Percentiles rank a stretch among this genome's conserved stretches.
Conservation (phyloP, 345 rosid species). For the Citropsis articulata region DNA sequence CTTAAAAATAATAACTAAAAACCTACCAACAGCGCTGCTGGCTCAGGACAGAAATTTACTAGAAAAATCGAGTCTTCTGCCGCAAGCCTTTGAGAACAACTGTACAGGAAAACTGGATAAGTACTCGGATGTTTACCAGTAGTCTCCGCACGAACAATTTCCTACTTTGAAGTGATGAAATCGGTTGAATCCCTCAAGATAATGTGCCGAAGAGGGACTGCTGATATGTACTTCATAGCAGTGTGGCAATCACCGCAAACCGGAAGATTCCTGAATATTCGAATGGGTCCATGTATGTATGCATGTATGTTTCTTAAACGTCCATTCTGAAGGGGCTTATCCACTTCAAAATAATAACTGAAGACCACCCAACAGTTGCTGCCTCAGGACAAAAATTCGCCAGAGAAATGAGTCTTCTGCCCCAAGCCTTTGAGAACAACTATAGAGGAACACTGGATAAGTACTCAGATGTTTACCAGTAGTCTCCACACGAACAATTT, state of each 20-base stretch:
- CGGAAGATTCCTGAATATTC: constrained; percentile 81
- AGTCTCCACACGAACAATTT: constrained; percentile 88
- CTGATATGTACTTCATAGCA: constrained; percentile 75
- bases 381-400: too few relatives aligned
- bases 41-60: constrained; percentile 10
- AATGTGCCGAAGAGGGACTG: constrained; percentile 51
- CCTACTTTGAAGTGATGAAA: constrained; percentile 87
- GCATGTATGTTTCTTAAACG: too few relatives aligned
- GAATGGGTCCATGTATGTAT: constrained; percentile 34
- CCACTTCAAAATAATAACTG: too few relatives aligned
- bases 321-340: too few relatives aligned
- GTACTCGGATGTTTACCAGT: constrained; percentile 51
- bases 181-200: constrained; percentile 80
- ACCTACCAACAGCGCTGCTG: not conserved
- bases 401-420: not conserved
- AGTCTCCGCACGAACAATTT: constrained; percentile 87
- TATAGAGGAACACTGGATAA: constrained; percentile 17
- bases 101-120: constrained; percentile 18
- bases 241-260: constrained; percentile 92
- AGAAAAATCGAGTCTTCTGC: not conserved
- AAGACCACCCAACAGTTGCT: too few relatives aligned
- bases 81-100: not conserved
- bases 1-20: too few relatives aligned
- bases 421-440: not conserved
- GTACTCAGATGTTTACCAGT: constrained; percentile 52